Conservation (phyloP, 169 alveolate species). For the Eimeria sp. region DNA sequence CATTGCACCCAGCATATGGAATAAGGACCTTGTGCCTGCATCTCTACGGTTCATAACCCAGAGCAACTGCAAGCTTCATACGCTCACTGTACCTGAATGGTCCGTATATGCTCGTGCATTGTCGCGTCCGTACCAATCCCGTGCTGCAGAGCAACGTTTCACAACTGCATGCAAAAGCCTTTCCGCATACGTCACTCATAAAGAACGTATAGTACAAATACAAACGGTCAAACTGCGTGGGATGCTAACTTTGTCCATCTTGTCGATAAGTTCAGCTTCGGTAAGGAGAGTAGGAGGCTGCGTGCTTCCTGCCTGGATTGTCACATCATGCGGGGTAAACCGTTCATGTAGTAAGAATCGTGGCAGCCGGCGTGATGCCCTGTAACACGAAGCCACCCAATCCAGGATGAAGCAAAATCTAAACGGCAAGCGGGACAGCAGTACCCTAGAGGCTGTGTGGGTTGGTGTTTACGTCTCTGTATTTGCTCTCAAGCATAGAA, state of each 20-base stretch:
- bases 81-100: constrained; percentile 91
- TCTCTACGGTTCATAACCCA: not conserved
- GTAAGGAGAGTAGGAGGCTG: constrained; percentile 96
- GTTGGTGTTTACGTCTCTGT: not conserved
- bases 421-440: not conserved
- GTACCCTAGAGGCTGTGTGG: not conserved
- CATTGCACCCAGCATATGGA: not conserved
- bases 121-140: constrained; percentile 99
- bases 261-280: constrained; percentile 97
- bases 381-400: not conserved
- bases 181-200: not conserved
- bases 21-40: not conserved
- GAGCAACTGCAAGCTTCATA: not conserved
- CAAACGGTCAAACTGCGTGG: not conserved
- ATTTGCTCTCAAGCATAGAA: not conserved
- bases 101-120: constrained; percentile 99
- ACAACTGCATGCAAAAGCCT: constrained; percentile 30
- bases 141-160: constrained; percentile 84
- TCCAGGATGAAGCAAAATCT: not conserved
- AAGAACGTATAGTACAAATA: no score
- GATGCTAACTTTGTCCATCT: constrained; percentile 94
- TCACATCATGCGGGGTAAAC: constrained; percentile 26
- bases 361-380: constrained; percentile 69
- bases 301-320: constrained; percentile 92
- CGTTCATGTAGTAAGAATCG: constrained; percentile 75